phyloP scores from a whole-genome alignment of 2,329 filamentous ascomycete genomes.

The Tympanopsis confertula region DNA sequence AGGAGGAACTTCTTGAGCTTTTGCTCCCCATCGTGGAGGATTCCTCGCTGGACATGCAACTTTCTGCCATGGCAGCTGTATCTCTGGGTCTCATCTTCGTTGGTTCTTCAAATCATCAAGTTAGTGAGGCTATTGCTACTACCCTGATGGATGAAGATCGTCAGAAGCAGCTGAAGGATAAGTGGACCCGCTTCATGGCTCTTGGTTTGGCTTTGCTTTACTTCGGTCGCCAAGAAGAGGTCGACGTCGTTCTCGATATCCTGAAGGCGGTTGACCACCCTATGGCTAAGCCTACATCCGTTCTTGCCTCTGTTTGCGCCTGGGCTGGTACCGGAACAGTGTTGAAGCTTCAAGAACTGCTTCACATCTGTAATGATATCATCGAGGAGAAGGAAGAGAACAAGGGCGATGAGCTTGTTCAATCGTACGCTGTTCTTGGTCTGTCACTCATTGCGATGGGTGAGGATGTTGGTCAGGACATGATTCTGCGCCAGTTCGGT shows the following conservation, averaged over 20 bases:
- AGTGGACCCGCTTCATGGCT: slow-evolving; percentile 95
- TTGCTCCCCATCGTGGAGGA: slow-evolving; percentile 82
- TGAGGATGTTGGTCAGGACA: slow-evolving; percentile 95
- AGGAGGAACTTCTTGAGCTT: slow-evolving; percentile 73
- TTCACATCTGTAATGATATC: slow-evolving; percentile 96
- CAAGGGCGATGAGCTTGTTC: slow-evolving; percentile 87
- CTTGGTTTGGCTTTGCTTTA: slow-evolving; percentile 86
- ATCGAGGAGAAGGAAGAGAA: slow-evolving; percentile 90
- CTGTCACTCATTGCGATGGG: slow-evolving; percentile 94
- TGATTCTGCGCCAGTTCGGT: slow-evolving; percentile 94
- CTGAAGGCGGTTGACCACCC: slow-evolving; percentile 94
- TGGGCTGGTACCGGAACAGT: slow-evolving; percentile 97
- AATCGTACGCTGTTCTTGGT: slow-evolving; percentile 90
- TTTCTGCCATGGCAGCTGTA: slow-evolving; percentile 89
- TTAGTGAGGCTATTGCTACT: slow-evolving; percentile 83
- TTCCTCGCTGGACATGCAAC: slow-evolving; percentile 78
- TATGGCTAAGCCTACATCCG: slow-evolving; percentile 89
- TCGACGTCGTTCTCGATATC: slow-evolving; percentile 95
- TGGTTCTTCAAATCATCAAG: slow-evolving; percentile 79
- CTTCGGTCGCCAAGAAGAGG: slow-evolving; percentile 94
- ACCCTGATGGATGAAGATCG: slow-evolving; percentile 90
- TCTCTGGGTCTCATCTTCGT: slow-evolving; percentile 85
- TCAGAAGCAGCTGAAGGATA: slow-evolving; percentile 83
- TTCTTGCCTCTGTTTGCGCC: slow-evolving; percentile 89
- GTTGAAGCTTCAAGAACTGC: slow-evolving; percentile 88